Evolutionary conservation across 768 basidiomycete genomes (phyloP), one percentile per base, ranked within the genome.

Genomic region (Lactifluus rugatus): DNA sequence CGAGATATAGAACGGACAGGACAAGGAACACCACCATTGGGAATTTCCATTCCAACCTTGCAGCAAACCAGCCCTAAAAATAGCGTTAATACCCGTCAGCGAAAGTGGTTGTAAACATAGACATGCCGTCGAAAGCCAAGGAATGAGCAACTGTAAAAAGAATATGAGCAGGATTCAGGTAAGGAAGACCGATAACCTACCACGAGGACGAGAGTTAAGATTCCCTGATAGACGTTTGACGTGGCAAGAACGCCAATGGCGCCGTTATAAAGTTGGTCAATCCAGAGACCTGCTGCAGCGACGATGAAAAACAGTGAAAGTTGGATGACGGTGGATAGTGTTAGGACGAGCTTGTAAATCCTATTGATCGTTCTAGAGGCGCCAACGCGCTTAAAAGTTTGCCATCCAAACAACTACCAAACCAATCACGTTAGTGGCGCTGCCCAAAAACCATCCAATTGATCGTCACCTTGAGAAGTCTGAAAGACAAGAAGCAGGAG

Each of bases 311-410:
- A 91, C 46, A 87, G 61, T 23, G 82, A 80, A n/a, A 91, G 72
- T 65, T 89, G 89, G 49, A 89, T 81, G 41, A 79, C 75, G 64
- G 87, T 86, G 6, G 85, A 87, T 56, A 89, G 71, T 16, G 77
- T 72, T 41, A 89, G 76, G 56, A 89, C 83, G 48, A 83, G 72
- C 69, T 82, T 86, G 75, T 91, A 91, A 59, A 87, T 70, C 36
- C 82, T 79, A 69, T 85, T 87, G 71, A 91, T 88, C 11, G 75
- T 76, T 63, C 81, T 71, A 6, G 83, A 87, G 11, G 89, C 87
- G 37, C 89, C 88, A 52, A 90, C 81, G 56, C 87, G 85, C 70
- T 89, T 89, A 78, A 90, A 92, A 0, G 88, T 92, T 70, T 88
- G 86, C 88, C 88, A 92, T 45, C 89, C 86, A 68, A 87, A 91